These are phyloP conservation scores for Coffea eugenioides DNA, from an alignment of 257 asterid species.

Conservation along the genomic window DNA sequence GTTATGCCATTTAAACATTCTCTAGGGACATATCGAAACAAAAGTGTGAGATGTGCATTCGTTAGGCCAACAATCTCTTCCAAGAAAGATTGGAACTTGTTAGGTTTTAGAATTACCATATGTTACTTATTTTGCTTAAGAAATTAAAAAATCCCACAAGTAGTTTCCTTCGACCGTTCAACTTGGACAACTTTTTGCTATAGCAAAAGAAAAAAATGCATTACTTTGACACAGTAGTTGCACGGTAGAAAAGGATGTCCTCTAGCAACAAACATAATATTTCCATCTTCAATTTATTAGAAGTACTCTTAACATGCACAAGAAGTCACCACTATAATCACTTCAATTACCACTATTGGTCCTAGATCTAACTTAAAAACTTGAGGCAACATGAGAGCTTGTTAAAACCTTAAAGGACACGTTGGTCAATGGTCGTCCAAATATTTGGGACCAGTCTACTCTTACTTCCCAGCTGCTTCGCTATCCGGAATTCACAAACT, in stretches of 20 bases:
- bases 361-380: background rate
- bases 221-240: background rate
- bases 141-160: too few species aligned
- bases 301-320: background rate
- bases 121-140: too few species aligned
- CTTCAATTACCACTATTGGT: background rate
- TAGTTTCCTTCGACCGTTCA: background rate
- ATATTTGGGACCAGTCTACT: background rate
- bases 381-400: background rate
- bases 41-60: background rate
- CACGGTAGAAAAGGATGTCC: background rate
- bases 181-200: background rate
- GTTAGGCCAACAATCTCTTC: background rate
- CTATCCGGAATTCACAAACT: background rate
- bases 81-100: background rate
- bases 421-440: background rate
- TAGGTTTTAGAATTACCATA: background rate
- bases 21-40: background rate
- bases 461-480: background rate
- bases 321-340: background rate
- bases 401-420: background rate
- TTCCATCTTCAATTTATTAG: background rate
- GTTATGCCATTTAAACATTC: background rate
- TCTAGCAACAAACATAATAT: background rate
- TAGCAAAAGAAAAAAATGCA: background rate